A percentile compares a stretch with the other conserved stretches of the same genome.
Evolutionary conservation across 148 eudicot species (phyloP).

Genomic region (Gaultheria prostrata): DNA sequence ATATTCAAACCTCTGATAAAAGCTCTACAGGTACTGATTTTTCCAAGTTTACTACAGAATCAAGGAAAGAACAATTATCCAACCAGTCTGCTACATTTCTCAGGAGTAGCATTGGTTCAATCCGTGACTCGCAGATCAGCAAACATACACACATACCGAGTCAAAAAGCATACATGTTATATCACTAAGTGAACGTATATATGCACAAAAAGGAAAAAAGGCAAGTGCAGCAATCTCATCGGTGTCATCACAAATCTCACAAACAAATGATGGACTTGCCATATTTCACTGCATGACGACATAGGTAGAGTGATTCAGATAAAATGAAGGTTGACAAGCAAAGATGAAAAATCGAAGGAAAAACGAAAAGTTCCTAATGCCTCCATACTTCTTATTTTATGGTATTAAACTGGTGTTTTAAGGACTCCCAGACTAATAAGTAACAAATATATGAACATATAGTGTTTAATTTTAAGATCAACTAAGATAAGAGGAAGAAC

Average conservation of each 20-base stretch:
- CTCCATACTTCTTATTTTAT: background rate
- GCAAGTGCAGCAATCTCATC: background rate
- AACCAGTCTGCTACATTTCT: background rate
- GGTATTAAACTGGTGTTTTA: background rate
- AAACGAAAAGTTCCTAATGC: constrained; percentile 1
- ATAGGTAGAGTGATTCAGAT: background rate
- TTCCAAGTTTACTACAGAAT: background rate
- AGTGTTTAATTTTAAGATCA: constrained; percentile 7
- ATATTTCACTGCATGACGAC: background rate
- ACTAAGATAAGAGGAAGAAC: constrained; percentile 33
- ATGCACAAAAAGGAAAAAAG: background rate
- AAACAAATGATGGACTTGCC: constrained; percentile 1
- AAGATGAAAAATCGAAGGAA: background rate
- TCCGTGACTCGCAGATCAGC: background rate
- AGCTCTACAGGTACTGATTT: background rate
- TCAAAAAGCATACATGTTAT: background rate
- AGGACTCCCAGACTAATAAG: background rate
- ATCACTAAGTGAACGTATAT: too few relatives aligned
- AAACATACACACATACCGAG: background rate
- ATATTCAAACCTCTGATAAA: background rate
- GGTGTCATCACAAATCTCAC: background rate
- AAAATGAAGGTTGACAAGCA: background rate
- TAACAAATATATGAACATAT: background rate
- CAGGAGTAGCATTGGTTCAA: background rate
- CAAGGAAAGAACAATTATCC: background rate